phyloP scores from a whole-genome alignment of 352 stramenopile species.

The Pythium scleroteichum region DNA sequence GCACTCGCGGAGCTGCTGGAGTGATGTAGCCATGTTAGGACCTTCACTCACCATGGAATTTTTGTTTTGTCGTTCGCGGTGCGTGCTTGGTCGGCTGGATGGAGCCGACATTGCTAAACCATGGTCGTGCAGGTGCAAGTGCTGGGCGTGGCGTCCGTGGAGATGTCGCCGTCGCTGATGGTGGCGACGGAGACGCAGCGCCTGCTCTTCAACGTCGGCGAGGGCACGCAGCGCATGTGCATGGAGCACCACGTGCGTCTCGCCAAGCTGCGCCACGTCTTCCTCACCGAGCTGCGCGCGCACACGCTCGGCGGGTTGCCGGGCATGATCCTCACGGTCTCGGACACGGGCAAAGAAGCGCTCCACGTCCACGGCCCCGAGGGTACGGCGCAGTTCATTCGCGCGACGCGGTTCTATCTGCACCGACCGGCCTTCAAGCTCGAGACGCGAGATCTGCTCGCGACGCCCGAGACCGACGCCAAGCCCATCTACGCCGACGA shows the following conservation, averaged over 20 bases:
- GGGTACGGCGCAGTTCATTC: conserved; percentile 66
- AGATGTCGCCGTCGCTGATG: conserved; percentile 76
- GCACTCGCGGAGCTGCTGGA: not conserved
- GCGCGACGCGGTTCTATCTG: conserved; percentile 86
- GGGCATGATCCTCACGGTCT: conserved; percentile 89
- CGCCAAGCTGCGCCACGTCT: conserved; percentile 79
- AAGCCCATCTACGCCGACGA: conserved; percentile 47
- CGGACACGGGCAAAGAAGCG: conserved; percentile 79
- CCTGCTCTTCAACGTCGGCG: conserved; percentile 90
- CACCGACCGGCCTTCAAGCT: conserved; percentile 63
- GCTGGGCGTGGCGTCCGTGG: conserved; percentile 67
- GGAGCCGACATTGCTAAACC: not conserved
- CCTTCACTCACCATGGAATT: not conserved
- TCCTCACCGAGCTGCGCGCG: conserved; percentile 80
- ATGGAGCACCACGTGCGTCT: conserved; percentile 92
- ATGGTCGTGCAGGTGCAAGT: conserved; percentile 84
- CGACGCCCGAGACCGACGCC: not conserved
- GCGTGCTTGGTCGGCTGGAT: not conserved
- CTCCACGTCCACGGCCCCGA: conserved; percentile 73
- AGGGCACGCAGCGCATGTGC: conserved; percentile 88
- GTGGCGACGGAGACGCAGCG: conserved; percentile 59
- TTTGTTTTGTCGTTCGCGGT: not conserved
- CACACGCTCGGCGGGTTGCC: conserved; percentile 84
- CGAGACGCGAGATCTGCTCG: conserved; percentile 39
- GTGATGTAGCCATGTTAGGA: not conserved